Base-by-base conservation (phyloP, 1,284 basidiomycete species). In the Anthracocystis panici-leucophaei region DNA sequence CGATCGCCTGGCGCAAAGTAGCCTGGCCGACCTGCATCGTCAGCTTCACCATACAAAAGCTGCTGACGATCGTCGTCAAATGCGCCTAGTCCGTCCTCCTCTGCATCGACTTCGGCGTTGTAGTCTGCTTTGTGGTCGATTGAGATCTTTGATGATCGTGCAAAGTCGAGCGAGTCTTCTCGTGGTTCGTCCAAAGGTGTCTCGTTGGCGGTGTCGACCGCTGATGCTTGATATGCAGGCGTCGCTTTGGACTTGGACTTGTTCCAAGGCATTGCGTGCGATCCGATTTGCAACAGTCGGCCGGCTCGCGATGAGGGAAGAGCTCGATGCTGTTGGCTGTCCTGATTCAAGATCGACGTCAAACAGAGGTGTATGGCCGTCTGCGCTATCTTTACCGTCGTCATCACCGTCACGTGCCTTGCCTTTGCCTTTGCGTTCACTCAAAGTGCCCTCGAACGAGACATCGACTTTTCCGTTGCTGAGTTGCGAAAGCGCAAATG, bases 401-500 rank as follows among this genome's bases (percentile, higher is more conserved):
- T 29, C 41, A 10, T 45, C 61, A 2, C 25, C 54, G 20, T 65
- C 55, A 3, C 33, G 51, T 8, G 64, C 60, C 20, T 51, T 60
- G 20, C 46, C 46, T 51, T 75, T 75, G 18, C 63, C 72, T 31
- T 65, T 69, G 52, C 23, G 48, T 9, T 21, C 44, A 2, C 20
- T 46, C 25, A 68, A 45, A 7, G 65, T 51, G 7, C 55, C 66
- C 38, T 75, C 72, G 59, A 75, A 75, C 2, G 75, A 74, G 23
- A 71, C 73, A 33, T 74, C 68, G 14, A 77, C 68, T 25, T 77
- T 66, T 44, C 73, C 73, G 23, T 59, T 75, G 5, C 44, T 64
- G 48, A 75, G 62, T 48, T 56, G 50, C 8, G 65, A 58, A 4
- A 75, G 61, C 5, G 61, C 68, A n/a, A 67, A 48, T 1, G 54